These are phyloP conservation scores for Cordyceps fumosorosea DNA, from an alignment of 2,329 filamentous ascomycete genomes.

Conservation along the genomic window DNA sequence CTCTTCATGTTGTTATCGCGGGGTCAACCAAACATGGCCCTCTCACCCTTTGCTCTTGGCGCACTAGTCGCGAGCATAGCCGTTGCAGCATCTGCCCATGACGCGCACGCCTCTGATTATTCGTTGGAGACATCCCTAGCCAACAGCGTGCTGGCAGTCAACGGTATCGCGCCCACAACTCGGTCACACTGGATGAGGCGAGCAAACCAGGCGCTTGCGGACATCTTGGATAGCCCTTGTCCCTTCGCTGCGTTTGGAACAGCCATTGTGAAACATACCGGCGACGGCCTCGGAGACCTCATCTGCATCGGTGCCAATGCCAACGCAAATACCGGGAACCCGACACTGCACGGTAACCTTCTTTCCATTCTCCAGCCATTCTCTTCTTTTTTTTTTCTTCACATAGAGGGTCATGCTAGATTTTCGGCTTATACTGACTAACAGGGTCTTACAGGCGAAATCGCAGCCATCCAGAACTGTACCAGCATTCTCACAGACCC, in stretches of 20 bases:
- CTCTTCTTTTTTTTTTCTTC: background rate
- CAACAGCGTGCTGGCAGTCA: background rate
- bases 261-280: conserved; percentile 50
- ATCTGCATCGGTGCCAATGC: conserved; percentile 46
- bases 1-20: background rate
- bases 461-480: conserved; percentile 49
- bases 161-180: conserved; percentile 29
- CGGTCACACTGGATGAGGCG: conserved; percentile 46
- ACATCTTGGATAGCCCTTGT: conserved; percentile 32
- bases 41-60: background rate
- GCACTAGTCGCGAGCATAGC: background rate
- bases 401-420: background rate
- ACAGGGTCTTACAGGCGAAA: conserved; percentile 36
- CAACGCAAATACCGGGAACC: conserved; percentile 38
- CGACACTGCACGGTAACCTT: conserved; percentile 41
- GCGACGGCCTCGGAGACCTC: conserved; percentile 33
- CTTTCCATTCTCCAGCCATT: background rate
- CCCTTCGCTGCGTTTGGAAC: conserved; percentile 47
- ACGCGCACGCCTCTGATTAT: background rate
- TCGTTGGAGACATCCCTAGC: background rate
- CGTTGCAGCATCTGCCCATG: background rate
- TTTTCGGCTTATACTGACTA: background rate
- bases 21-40: background rate
- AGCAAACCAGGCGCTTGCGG: conserved; percentile 39
- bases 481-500: conserved; percentile 40